These are phyloP conservation scores for Paraphysoderma sedebokerense DNA, from an alignment of 371 early-diverging fungal species.

Conservation along the genomic window DNA sequence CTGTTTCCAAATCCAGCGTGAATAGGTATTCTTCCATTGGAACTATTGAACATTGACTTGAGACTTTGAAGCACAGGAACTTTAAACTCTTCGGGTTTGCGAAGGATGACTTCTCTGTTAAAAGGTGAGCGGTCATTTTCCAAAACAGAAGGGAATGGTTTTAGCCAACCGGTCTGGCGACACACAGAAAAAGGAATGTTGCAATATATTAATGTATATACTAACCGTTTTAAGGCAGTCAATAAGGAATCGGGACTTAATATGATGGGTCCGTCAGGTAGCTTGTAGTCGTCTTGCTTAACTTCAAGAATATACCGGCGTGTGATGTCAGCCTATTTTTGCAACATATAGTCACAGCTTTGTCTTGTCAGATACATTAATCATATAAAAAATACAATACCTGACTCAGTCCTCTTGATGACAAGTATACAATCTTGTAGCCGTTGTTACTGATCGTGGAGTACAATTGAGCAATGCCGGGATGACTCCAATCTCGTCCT, in stretches of 20 bases:
- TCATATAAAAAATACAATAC: no score
- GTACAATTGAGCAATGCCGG: conserved; percentile 92
- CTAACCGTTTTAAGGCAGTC: conserved; percentile 70
- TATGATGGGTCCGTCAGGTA: conserved; percentile 95
- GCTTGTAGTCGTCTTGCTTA: conserved; percentile 65
- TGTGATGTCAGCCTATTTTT: no score
- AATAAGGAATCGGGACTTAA: conserved; percentile 96
- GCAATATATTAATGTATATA: no score
- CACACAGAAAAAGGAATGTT: no score
- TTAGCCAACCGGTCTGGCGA: no score
- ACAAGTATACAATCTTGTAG: conserved; percentile 91
- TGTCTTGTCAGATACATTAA: no score
- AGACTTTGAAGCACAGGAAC: conserved; percentile 90
- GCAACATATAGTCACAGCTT: no score
- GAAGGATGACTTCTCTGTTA: conserved; percentile 79
- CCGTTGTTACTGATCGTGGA: conserved; percentile 88
- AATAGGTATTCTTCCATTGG: conserved; percentile 79
- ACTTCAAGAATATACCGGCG: conserved; percentile 79
- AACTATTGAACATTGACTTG: conserved; percentile 55
- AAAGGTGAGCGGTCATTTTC: no score
- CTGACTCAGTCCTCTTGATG: conserved; percentile 93
- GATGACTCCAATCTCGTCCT: conserved; percentile 98
- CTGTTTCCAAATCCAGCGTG: conserved; percentile 98
- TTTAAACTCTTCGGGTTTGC: conserved; percentile 95
- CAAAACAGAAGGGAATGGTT: no score